Base-by-base conservation (phyloP, 768 basidiomycete genomes). In the Cystofilobasidium capitatum region DNA sequence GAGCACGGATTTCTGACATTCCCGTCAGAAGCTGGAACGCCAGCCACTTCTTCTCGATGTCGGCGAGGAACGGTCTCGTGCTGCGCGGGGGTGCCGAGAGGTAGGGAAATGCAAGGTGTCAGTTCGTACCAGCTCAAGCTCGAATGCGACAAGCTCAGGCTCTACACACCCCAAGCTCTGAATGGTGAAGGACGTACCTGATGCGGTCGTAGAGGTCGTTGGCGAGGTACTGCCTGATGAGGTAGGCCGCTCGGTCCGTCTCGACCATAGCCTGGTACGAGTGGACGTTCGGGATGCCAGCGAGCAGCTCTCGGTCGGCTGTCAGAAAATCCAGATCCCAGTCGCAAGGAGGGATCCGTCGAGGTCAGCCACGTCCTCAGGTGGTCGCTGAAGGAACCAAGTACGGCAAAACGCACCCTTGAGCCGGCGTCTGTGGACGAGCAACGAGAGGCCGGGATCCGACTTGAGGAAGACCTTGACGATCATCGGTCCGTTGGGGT, bases 11-110 rank as follows among this genome's bases (percentile, higher is more conserved):
- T 72, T 90, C 89, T 29, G 88, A 83, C 47, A 99, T 81, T 2
- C 87, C 90, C 33, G 84, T 86, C 69, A 98, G 80, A 1, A 98
- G 80, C 76, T 98, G 96, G 74, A 91, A 99, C 0, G 88, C 86
- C 67, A 98, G 91, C 96, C 94, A 99, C 75, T 90, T 91, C 83
- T 98, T 98, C 80, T 99, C 96, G 29, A 98, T 82, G 69, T 81
- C 76, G 70, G 85, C 87, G 45, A 99, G 81, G 79, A 98, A 99
- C 4, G 96, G 96, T 40, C 94, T 89, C 2, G 93, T 98, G 74
- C 96, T 99, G 72, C 1, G 51, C 1, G 4, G 3, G 22, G 29
- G 26, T 4, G 29, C 13, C 22, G 31, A 35, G 45, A n/a, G 17
- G 61, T 10, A 49, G 12, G 17, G n/a, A 24, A 20, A 20, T 9